Evolutionary conservation across 176 grass and related monocot species (phyloP).

Genomic region (Pontederia paniculata): DNA sequence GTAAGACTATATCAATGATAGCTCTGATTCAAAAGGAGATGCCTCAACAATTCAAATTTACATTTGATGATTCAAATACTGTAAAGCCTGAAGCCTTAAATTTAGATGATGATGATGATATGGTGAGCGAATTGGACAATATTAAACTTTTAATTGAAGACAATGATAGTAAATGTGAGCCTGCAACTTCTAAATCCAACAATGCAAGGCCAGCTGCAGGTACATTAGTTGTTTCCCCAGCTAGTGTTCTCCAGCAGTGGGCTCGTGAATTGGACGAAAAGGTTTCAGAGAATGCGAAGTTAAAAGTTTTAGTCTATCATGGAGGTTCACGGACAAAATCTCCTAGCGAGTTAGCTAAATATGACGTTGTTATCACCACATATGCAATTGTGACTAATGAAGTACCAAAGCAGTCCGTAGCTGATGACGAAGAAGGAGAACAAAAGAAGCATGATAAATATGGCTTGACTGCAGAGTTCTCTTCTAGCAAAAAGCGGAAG

Average conservation of each 20-base stretch:
- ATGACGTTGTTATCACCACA: constrained; percentile 90
- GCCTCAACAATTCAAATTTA: constrained; percentile 70
- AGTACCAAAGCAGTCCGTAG: constrained; percentile 68
- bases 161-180: constrained; percentile 29
- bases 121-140: constrained; percentile 24
- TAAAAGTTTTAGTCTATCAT: constrained; percentile 91
- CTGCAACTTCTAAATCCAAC: constrained; percentile 24
- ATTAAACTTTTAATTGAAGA: constrained; percentile 12
- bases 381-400: constrained; percentile 96
- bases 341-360: constrained; percentile 73
- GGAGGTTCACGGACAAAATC: constrained; percentile 84
- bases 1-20: constrained; percentile 95
- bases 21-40: constrained; percentile 88
- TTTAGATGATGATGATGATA: constrained; percentile 77
- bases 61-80: constrained; percentile 53
- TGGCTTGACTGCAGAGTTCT: constrained; percentile 36
- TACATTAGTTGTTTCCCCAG: constrained; percentile 89
- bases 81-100: constrained; percentile 75
- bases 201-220: constrained; percentile 74
- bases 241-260: constrained; percentile 94
- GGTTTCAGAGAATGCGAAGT: constrained; percentile 48
- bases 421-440: constrained; percentile 52
- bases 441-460: constrained; percentile 57
- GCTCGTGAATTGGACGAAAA: constrained; percentile 70
- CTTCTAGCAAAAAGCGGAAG: constrained; percentile 69